A percentile compares a stretch with the other conserved stretches of the same genome.
Conservation (phyloP, 768 basidiomycete genomes). For the Suillus plorans region DNA sequence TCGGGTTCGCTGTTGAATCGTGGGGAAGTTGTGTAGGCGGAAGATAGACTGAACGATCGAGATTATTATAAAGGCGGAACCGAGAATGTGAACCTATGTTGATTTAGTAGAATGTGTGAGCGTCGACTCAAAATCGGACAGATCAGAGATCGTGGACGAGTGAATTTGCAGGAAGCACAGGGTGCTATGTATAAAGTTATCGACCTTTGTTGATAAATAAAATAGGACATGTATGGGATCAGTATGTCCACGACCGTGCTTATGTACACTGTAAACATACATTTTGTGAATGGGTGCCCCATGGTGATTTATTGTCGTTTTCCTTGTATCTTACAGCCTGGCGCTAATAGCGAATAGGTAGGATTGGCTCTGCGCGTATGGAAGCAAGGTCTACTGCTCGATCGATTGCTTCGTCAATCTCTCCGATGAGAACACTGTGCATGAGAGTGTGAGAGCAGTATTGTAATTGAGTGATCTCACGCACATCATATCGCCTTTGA, state of each 20-base stretch:
- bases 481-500: slow-evolving; percentile 98
- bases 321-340: background rate
- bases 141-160: background rate
- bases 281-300: background rate
- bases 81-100: background rate
- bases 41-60: background rate
- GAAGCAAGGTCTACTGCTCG: slow-evolving; percentile 67
- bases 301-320: background rate
- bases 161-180: background rate
- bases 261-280: slow-evolving; percentile 2
- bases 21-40: background rate
- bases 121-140: background rate
- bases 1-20: background rate
- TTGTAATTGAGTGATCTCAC: slow-evolving; percentile 31
- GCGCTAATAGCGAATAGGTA: slow-evolving; percentile 69
- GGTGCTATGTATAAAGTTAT: background rate
- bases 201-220: background rate
- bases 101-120: background rate
- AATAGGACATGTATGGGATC: background rate
- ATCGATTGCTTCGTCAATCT: slow-evolving; percentile 84
- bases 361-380: slow-evolving; percentile 87
- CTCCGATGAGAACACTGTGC: slow-evolving; percentile 72
- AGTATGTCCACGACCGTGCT: background rate
- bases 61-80: background rate
- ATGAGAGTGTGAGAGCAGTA: background rate